Base-by-base conservation (phyloP, 805 yeast genomes). In the Yamadazyma philogaea region DNA sequence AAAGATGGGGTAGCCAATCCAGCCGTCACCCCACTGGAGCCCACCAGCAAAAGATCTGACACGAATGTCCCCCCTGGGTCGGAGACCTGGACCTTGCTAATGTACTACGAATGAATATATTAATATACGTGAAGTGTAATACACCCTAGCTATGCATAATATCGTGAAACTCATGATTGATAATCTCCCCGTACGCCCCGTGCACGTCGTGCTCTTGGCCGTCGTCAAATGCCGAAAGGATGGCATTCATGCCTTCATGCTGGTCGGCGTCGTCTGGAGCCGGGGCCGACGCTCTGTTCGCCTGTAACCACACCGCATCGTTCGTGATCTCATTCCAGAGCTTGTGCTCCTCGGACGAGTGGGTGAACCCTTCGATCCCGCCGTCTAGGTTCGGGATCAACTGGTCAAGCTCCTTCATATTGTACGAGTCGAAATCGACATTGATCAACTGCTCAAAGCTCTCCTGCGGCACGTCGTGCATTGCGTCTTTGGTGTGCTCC, bases 241-340 rank as follows among this genome's bases (percentile, higher is more conserved):
- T 15, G 7, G 46, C 50, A 33, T 40, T 31, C 14, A 36, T 24
- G 11, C 33, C 32, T 20, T 15, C 39, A 3, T 11, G 14, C 2
- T 24, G 30, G 1, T 35, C 28, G 6, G 24, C 11, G 16, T 33
- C 20, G 21, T 28, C 30, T 28, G 12, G 20, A 15, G 31, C 21
- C 26, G 37, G 33, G 3, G 21, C 22, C 14, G 37, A 30, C 7
- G 37, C 22, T 15, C 21, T 33, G 12, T 20, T 34, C 19, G 47
- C 59, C 48, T 66, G 68, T 43, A 85, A 60, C 95, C 95, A 85
- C 50, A 77, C 81, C 0, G 90, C 90, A 53, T 84, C 87, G 53
- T 76, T 77, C 0, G 89, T 79, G 42, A 85, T 81, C 48, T 84
- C 90, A 54, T 78, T 81, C 95, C 95, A 85, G 24, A 85, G 62